A percentile compares a stretch with the other conserved stretches of the same genome.
These are phyloP conservation scores for Pleoardoris graminearum DNA, from an alignment of 2,329 filamentous ascomycete genomes.

Conservation along the genomic window DNA sequence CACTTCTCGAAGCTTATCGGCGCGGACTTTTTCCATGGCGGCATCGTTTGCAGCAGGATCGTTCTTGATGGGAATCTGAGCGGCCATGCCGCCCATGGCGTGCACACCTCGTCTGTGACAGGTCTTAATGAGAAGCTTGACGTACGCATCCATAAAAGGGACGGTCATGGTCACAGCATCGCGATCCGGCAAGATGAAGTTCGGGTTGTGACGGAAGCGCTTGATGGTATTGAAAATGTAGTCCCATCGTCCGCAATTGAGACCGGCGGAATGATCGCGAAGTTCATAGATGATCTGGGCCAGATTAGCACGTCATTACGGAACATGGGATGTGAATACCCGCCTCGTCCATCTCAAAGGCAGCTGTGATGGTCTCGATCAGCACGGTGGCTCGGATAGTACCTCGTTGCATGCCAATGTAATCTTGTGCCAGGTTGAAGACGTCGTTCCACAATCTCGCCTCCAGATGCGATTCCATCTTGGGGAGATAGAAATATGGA, in stretches of 20 bases:
- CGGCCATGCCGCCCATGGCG: conserved; percentile 98
- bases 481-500: conserved; percentile 97
- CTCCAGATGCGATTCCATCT: conserved; percentile 98
- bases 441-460: conserved; percentile 97
- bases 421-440: conserved; percentile 95
- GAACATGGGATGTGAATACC: conserved; percentile 2
- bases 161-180: conserved; percentile 94
- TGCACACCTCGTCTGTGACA: conserved; percentile 97
- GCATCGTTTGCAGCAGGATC: conserved; percentile 87
- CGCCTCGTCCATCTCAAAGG: conserved; percentile 97
- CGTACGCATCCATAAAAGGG: conserved; percentile 97
- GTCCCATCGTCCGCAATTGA: conserved; percentile 99
- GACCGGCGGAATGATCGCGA: conserved; percentile 89
- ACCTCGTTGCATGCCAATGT: conserved; percentile 82
- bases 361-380: conserved; percentile 96
- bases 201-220: conserved; percentile 94
- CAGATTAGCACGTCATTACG: conserved; percentile 17
- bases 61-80: conserved; percentile 98
- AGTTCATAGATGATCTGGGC: conserved; percentile 95
- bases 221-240: conserved; percentile 99
- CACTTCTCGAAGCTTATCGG: conserved; percentile 95
- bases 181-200: conserved; percentile 92
- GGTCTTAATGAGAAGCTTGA: conserved; percentile 96
- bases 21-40: conserved; percentile 89
- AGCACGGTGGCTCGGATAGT: conserved; percentile 94